Conservation (phyloP, 2,329 filamentous ascomycete genomes). For the Fusarium sublunatum region DNA sequence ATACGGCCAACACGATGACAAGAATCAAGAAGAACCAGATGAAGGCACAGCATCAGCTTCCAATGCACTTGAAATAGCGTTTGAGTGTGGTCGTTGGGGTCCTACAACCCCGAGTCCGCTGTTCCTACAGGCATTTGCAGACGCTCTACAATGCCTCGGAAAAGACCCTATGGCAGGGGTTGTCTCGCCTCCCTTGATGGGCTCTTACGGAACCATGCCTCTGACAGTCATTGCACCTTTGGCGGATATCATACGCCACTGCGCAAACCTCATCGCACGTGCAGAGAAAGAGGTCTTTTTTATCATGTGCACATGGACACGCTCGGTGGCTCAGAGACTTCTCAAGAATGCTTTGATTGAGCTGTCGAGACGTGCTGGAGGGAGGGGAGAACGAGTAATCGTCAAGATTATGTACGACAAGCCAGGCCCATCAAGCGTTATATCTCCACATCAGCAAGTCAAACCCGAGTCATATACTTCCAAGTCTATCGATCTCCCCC, state of each 20-base stretch:
- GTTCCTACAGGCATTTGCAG: conserved; percentile 76
- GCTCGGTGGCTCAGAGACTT: conserved; percentile 73
- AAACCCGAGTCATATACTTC: conserved; percentile 67
- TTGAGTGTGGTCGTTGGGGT: conserved; percentile 75
- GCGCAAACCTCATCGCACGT: conserved; percentile 79
- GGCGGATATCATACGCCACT: conserved; percentile 77
- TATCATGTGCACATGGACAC: conserved; percentile 81
- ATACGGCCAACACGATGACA: conserved; percentile 53
- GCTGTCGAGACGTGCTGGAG: conserved; percentile 72
- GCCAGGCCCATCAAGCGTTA: conserved; percentile 70
- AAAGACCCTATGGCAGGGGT: conserved; percentile 62
- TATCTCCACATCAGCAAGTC: conserved; percentile 74
- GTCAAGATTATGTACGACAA: conserved; percentile 83
- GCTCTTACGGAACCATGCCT: conserved; percentile 70
- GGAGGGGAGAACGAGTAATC: conserved; percentile 66
- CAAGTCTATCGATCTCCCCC: conserved; percentile 69
- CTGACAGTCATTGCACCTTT: conserved; percentile 70
- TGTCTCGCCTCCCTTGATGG: conserved; percentile 64
- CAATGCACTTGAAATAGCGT: conserved; percentile 63
- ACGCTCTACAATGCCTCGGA: conserved; percentile 68
- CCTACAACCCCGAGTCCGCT: conserved; percentile 70
- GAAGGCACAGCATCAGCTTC: conserved; percentile 37
- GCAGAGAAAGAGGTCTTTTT: conserved; percentile 79
- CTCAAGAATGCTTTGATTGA: conserved; percentile 76
- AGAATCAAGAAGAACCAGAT: conserved; percentile 12